Evolutionary conservation across 139 green algal species (phyloP), one percentile per base, ranked within the genome.

Genomic region (Coelastrella sp.): DNA sequence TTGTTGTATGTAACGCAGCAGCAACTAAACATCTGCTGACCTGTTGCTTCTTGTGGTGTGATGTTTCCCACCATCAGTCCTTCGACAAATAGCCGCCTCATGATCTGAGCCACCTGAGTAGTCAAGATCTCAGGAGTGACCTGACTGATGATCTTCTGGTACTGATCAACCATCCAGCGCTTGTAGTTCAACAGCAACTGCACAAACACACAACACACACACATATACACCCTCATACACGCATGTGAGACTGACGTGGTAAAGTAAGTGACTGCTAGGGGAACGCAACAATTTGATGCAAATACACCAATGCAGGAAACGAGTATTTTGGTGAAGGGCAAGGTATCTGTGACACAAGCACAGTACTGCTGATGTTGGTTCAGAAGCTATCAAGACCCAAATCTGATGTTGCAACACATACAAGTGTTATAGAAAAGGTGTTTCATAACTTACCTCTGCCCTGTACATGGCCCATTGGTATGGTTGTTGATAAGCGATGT

Each of bases 401-500:
- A n/a, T n/a, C n/a, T n/a, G n/a, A n/a, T n/a, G n/a, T n/a, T n/a
- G n/a, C n/a, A 57, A 9, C 11, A 13, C 45, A 57, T 9, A 1
- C 45, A 57, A 13, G 45, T 13, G 1, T 57, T 13, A 57, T 13
- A 57, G 45, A 57, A 57, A 57, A 9, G 45, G 45, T 73, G 64
- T 41, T 38, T 41, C 43, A 21, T 30, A 38, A 17, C 51, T 51
- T 48, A 86, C 69, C 68, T 89, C 89, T 1, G 60, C 30, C 27
- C 88, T 63, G 86, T 98, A 98, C 88, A 98, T 92, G 2, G 92
- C 93, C 66, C 88, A 90, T 57, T 94, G 90, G 90, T 98, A 98
- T 0, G 95, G 94, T 90, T 98, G 95, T 63, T 86, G 60, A 57
- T 83, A 91, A 40, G 50, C 69, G 35, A 89, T 83, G 85, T 95